A percentile compares a stretch with the other conserved stretches of the same genome.
Conservation (phyloP, 805 yeast genomes). For the Kazachstania bromeliacearum region DNA sequence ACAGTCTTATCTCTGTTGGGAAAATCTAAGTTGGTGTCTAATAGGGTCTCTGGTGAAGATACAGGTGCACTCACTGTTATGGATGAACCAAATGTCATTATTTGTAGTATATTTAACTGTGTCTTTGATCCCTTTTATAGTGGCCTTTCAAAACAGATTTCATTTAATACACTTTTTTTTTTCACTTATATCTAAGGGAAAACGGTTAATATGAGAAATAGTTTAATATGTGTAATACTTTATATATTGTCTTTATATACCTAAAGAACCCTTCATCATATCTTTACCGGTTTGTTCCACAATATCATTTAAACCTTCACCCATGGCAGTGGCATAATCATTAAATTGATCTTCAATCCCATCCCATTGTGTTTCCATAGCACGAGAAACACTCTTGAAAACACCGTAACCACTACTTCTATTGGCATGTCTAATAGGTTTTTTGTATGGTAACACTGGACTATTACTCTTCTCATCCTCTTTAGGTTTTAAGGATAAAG, state of each 20-base stretch:
- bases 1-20: conserved; percentile 8
- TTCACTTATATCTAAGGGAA: too few species aligned
- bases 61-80: conserved; percentile 6
- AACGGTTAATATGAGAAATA: too few species aligned
- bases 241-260: conserved; percentile 31
- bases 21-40: conserved; percentile 12
- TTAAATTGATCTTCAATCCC: conserved; percentile 44
- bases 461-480: conserved; percentile 4
- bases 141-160: background rate
- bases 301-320: conserved; percentile 46
- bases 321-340: conserved; percentile 46
- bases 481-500: conserved; percentile 23
- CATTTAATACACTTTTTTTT: background rate
- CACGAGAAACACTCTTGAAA: conserved; percentile 32
- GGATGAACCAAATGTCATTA: too few species aligned
- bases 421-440: conserved; percentile 37
- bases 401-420: conserved; percentile 35
- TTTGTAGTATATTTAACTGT: too few species aligned
- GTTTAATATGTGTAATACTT: too few species aligned
- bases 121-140: background rate
- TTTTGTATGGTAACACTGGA: conserved; percentile 29
- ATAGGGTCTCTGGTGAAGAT: conserved; percentile 7
- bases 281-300: conserved; percentile 42
- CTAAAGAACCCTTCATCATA: conserved; percentile 44
- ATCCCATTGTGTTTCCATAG: conserved; percentile 44